A percentile compares a stretch with the other conserved stretches of the same genome.
Evolutionary conservation across 2,329 filamentous ascomycete genomes (phyloP).

Genomic region (Fusarium aywerte): DNA sequence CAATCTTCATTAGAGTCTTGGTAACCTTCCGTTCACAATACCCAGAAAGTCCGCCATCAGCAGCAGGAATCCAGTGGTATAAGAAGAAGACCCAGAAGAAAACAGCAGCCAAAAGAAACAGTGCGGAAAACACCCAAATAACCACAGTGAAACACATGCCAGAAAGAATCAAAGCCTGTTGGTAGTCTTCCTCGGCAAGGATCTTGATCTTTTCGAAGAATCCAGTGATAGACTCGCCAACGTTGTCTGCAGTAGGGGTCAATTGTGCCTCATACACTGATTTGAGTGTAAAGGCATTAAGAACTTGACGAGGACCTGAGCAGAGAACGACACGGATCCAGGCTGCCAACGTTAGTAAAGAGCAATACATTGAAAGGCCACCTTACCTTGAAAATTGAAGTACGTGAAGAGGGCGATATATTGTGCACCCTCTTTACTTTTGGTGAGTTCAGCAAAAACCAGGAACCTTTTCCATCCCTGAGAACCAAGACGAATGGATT

Average conservation of each 20-base stretch:
- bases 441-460: slow-evolving; percentile 91
- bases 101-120: slow-evolving; percentile 78
- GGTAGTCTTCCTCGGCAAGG: slow-evolving; percentile 77
- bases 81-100: slow-evolving; percentile 89
- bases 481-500: slow-evolving; percentile 79
- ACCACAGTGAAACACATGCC: slow-evolving; percentile 93
- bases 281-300: slow-evolving; percentile 90
- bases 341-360: slow-evolving; percentile 58
- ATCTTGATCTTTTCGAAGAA: slow-evolving; percentile 86
- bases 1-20: slow-evolving; percentile 83
- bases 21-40: slow-evolving; percentile 96
- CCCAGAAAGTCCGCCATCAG: slow-evolving; percentile 81
- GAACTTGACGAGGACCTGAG: slow-evolving; percentile 88
- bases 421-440: slow-evolving; percentile 89
- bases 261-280: slow-evolving; percentile 83
- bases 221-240: slow-evolving; percentile 73
- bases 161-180: slow-evolving; percentile 83
- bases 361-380: too few relatives aligned
- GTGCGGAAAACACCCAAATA: slow-evolving; percentile 84
- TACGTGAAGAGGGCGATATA: slow-evolving; percentile 93
- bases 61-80: slow-evolving; percentile 87
- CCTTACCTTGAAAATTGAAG: slow-evolving; percentile 75
- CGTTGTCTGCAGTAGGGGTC: slow-evolving; percentile 60
- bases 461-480: slow-evolving; percentile 89
- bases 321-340: slow-evolving; percentile 91